These are phyloP conservation scores for Chaetoscypha palmicola DNA, from an alignment of 2,329 filamentous ascomycete genomes.

Conservation along the genomic window DNA sequence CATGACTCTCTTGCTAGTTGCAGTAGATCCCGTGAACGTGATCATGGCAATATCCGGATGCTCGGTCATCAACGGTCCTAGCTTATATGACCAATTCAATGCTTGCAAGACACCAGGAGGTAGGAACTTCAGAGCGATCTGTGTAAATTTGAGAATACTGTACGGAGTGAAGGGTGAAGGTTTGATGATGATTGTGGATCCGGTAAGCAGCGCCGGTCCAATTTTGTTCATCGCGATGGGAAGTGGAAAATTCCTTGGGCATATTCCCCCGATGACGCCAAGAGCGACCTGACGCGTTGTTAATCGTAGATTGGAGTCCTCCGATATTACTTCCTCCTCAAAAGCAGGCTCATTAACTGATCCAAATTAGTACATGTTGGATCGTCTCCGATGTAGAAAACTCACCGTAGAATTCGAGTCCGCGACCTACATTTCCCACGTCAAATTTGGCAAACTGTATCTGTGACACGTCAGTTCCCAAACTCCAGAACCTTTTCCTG, in stretches of 20 bases:
- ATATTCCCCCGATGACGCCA: slow-evolving; percentile 47
- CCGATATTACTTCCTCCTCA: slow-evolving; percentile 15
- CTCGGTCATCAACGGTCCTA: slow-evolving; percentile 47
- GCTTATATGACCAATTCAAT: slow-evolving; percentile 45
- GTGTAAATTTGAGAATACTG: slow-evolving; percentile 43
- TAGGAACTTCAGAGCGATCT: slow-evolving; percentile 42
- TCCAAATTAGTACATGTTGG: not conserved
- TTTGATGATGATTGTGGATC: slow-evolving; percentile 50
- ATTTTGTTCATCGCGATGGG: slow-evolving; percentile 45
- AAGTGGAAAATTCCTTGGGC: slow-evolving; percentile 53
- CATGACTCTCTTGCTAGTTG: slow-evolving; percentile 44
- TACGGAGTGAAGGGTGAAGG: slow-evolving; percentile 52
- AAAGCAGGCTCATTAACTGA: slow-evolving; percentile 2
- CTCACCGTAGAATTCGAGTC: slow-evolving; percentile 11
- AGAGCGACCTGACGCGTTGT: slow-evolving; percentile 40
- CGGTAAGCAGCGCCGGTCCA: slow-evolving; percentile 41
- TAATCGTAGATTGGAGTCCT: slow-evolving; percentile 29
- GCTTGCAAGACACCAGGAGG: slow-evolving; percentile 51
- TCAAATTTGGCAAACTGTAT: slow-evolving; percentile 14
- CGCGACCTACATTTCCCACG: slow-evolving; percentile 1
- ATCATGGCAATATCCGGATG: slow-evolving; percentile 50
- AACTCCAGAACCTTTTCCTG: not conserved
- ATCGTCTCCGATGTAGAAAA: not conserved
- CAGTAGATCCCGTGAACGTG: slow-evolving; percentile 50
- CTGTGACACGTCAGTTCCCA: not conserved